Percentiles rank a stretch among this genome's conserved stretches.
phyloP scores from a whole-genome alignment of 2,329 filamentous ascomycete genomes.

The Apiospora kogelbergensis region DNA sequence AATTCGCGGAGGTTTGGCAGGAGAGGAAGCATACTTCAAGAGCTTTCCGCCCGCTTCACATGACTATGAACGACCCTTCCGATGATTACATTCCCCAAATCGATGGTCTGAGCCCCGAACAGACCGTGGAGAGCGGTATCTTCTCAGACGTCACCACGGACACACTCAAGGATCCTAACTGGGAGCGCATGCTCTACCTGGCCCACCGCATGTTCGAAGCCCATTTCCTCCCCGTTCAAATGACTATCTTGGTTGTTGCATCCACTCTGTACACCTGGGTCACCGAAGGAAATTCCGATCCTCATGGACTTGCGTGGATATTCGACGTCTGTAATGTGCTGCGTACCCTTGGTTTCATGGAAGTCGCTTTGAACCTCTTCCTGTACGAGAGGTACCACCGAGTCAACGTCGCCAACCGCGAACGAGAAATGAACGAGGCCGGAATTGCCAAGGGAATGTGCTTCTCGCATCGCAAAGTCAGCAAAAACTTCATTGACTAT shows the following conservation, averaged over 20 bases:
- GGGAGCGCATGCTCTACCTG: constrained; percentile 56
- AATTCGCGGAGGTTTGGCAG: constrained; percentile 56
- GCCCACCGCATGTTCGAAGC: constrained; percentile 72
- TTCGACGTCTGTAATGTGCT: constrained; percentile 61
- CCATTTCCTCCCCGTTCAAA: constrained; percentile 69
- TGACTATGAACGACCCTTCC: constrained; percentile 44
- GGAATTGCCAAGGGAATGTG: constrained; percentile 64
- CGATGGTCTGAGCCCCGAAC: constrained; percentile 38
- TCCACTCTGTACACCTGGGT: constrained; percentile 60
- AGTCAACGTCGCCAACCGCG: constrained; percentile 57
- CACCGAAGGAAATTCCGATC: constrained; percentile 49
- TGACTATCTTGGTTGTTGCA: constrained; percentile 62
- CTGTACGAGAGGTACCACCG: constrained; percentile 69
- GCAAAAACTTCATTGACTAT: constrained; percentile 61
- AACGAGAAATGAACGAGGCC: constrained; percentile 66
- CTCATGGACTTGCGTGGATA: constrained; percentile 56
- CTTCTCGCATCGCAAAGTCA: constrained; percentile 59
- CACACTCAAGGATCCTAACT: constrained; percentile 51
- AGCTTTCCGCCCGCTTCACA: constrained; percentile 57
- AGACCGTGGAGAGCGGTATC: constrained; percentile 47
- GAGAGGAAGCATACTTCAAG: constrained; percentile 56
- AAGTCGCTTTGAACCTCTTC: constrained; percentile 62
- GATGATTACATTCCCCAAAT: constrained; percentile 50
- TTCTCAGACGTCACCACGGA: constrained; percentile 56
- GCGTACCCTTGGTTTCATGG: constrained; percentile 60